phyloP scores from a whole-genome alignment of 495 filamentous ascomycete species.

The Sporormia fimetaria region DNA sequence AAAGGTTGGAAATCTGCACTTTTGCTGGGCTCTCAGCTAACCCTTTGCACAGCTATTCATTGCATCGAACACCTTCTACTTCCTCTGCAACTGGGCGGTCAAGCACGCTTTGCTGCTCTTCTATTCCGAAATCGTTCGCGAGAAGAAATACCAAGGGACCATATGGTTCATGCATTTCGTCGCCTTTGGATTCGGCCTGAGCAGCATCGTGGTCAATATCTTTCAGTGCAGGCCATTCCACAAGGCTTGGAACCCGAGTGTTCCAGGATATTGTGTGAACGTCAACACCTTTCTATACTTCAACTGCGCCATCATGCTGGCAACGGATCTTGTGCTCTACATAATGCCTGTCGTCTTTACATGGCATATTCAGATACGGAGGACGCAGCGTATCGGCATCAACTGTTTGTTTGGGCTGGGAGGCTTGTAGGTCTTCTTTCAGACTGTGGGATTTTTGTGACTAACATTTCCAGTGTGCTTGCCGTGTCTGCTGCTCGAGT shows the following conservation, averaged over 20 bases:
- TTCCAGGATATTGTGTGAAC: conserved; percentile 8
- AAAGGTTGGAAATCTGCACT: conserved; percentile 9
- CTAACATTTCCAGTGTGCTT: conserved; percentile 2
- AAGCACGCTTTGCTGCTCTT: conserved; percentile 24
- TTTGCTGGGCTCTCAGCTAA: no score
- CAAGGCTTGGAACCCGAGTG: conserved; percentile 4
- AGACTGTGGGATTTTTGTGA: background rate
- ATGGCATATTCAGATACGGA: conserved; percentile 7
- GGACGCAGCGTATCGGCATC: conserved; percentile 11
- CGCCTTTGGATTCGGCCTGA: conserved; percentile 14
- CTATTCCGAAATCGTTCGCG: conserved; percentile 14
- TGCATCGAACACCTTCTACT: conserved; percentile 18
- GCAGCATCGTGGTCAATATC: conserved; percentile 14
- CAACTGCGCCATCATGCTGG: conserved; percentile 13
- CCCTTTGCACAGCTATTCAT: conserved; percentile 6
- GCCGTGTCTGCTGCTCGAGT: conserved; percentile 13
- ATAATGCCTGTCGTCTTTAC: conserved; percentile 21
- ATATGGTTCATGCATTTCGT: conserved; percentile 22
- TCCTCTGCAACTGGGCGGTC: conserved; percentile 20
- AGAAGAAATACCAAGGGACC: background rate
- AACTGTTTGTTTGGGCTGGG: conserved; percentile 16
- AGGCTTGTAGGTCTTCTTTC: conserved; percentile 8
- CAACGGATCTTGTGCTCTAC: conserved; percentile 14
- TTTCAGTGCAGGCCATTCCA: conserved; percentile 17
- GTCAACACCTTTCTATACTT: conserved; percentile 11